Evolutionary conservation across 495 filamentous ascomycete species (phyloP).

Genomic region (Penicillium coffeae): DNA sequence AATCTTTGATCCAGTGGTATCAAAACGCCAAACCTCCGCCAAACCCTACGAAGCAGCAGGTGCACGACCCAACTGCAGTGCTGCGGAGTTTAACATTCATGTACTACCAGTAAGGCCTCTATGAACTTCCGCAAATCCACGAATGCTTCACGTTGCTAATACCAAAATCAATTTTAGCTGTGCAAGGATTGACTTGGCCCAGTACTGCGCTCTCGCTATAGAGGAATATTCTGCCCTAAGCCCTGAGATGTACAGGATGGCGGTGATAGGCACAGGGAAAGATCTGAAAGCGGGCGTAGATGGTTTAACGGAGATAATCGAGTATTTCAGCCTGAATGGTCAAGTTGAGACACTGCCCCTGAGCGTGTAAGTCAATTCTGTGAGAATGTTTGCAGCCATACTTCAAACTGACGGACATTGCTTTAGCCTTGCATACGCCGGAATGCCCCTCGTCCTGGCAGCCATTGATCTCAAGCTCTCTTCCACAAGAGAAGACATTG

Average conservation of each 20-base stretch:
- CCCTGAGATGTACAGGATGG: conserved; percentile 10
- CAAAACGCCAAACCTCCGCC: conserved; percentile 3
- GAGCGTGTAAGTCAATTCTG: conserved; percentile 24
- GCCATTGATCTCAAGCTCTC: conserved; percentile 36
- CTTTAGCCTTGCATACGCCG: conserved; percentile 25
- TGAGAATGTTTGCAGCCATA: background rate
- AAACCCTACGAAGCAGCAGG: background rate
- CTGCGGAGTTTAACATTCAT: conserved; percentile 47
- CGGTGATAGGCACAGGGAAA: conserved; percentile 13
- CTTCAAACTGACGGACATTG: background rate
- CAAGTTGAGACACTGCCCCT: conserved; percentile 24
- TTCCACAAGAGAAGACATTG: conserved; percentile 15
- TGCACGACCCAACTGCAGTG: conserved; percentile 31
- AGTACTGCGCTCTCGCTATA: conserved; percentile 23
- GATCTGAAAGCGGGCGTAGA: conserved; percentile 21
- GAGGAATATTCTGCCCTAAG: conserved; percentile 20
- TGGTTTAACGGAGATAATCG: conserved; percentile 23
- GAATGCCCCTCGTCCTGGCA: conserved; percentile 32
- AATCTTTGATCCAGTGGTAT: conserved; percentile 22
- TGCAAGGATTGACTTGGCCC: conserved; percentile 26
- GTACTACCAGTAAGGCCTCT: conserved; percentile 44
- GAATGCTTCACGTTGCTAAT: background rate
- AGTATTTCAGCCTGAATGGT: conserved; percentile 28
- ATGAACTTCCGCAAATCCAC: background rate
- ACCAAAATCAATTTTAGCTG: conserved; percentile 8